Base-by-base conservation (phyloP, 1,284 basidiomycete species). In the Stereum hirsutum region DNA sequence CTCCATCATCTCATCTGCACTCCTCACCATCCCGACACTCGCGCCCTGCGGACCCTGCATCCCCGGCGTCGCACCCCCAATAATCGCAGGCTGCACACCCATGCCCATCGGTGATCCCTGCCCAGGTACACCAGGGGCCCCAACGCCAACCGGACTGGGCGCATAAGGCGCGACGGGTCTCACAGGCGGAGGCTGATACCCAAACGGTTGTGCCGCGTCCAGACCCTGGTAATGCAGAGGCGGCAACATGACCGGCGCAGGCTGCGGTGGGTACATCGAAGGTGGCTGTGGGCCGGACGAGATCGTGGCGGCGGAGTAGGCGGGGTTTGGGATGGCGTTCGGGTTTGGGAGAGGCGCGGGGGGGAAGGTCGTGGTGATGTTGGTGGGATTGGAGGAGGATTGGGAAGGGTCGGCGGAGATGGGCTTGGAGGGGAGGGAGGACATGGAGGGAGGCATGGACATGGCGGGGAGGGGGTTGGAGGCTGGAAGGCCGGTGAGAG, bases 271-370 rank as follows among this genome's bases (percentile, higher is more conserved):
- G 54, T 78, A 84, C 43, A 73, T 64, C 4, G 86, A 86, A 11
- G 87, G 78, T 15, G 86, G 85, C 56, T 88, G 85, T 20, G 86
- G 86, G 8, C 83, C 85, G 21, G 84, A 85, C 11, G 87, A 81
- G 35, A 89, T 66, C 0, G 85, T 87, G 5, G 87, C 83, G 23
- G 82, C 80, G 5, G 76, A 74, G 57, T 81, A 86, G 2, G 70
- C 73, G 20, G 69, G 62, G 32, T 72, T 71, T 37, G 42, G 6
- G 7, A 8, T 21, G 68, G 59, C n/a, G n/a, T n/a, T n/a, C n/a
- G n/a, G n/a, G n/a, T n/a, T n/a, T n/a, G n/a, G n/a, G n/a, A n/a
- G n/a, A n/a, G n/a, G n/a, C n/a, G n/a, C n/a, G n/a, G 63, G 61
- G n/a, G n/a, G n/a, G n/a, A n/a, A n/a, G n/a, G n/a, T n/a, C n/a